Percentiles rank a stretch among this genome's conserved stretches.
These are phyloP conservation scores for Cordyceps farinosa DNA, from an alignment of 2,329 filamentous ascomycete species.

Conservation along the genomic window DNA sequence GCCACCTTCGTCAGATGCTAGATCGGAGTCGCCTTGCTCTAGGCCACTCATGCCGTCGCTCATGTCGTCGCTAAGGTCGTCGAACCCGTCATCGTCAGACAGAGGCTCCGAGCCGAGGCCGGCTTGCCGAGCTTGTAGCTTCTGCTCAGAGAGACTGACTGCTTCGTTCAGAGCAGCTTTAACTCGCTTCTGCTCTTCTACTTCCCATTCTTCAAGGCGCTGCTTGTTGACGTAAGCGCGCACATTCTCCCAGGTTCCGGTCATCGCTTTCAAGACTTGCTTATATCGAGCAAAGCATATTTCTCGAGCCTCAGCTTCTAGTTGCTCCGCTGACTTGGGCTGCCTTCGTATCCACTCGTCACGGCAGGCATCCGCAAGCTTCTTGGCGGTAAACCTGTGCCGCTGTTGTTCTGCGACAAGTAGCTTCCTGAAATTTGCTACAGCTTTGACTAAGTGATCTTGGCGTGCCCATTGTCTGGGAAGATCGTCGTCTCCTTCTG, in stretches of 20 bases:
- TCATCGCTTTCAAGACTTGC: slow-evolving; percentile 58
- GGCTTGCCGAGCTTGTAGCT: slow-evolving; percentile 59
- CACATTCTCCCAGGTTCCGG: slow-evolving; percentile 63
- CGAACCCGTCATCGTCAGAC: slow-evolving; percentile 43
- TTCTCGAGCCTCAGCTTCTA: slow-evolving; percentile 72
- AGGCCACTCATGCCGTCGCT: slow-evolving; percentile 34
- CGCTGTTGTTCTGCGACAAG: slow-evolving; percentile 74
- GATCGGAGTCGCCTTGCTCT: slow-evolving; percentile 27
- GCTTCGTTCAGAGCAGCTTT: slow-evolving; percentile 70
- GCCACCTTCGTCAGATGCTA: slow-evolving; percentile 35
- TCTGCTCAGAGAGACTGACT: slow-evolving; percentile 66
- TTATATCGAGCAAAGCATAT: slow-evolving; percentile 67
- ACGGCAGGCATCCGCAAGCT: slow-evolving; percentile 71
- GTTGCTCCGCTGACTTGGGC: slow-evolving; percentile 73
- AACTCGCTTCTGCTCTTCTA: slow-evolving; percentile 59
- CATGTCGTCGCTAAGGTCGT: slow-evolving; percentile 46
- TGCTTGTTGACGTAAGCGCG: slow-evolving; percentile 57
- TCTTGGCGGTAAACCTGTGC: slow-evolving; percentile 74
- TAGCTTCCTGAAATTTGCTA: slow-evolving; percentile 74
- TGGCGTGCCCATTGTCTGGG: slow-evolving; percentile 78
- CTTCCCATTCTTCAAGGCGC: slow-evolving; percentile 60
- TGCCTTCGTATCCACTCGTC: slow-evolving; percentile 72
- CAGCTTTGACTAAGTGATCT: slow-evolving; percentile 79
- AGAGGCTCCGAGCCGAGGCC: slow-evolving; percentile 51
- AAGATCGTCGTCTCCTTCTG: slow-evolving; percentile 69